phyloP scores from a whole-genome alignment of 345 rosid genomes.

The Populus pruinosa region DNA sequence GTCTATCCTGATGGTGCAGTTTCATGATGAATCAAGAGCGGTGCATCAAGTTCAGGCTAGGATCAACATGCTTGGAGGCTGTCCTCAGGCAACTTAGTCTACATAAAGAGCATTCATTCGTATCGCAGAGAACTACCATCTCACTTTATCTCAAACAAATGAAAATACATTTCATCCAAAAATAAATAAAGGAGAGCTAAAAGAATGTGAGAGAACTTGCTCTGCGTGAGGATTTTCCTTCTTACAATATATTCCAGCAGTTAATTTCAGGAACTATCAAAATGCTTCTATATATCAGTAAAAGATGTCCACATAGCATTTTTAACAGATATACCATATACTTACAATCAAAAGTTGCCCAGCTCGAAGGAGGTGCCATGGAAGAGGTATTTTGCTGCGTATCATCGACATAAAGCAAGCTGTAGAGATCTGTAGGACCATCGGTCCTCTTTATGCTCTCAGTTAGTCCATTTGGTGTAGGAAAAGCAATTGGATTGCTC shows the following conservation, averaged over 20 bases:
- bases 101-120: too few relatives aligned
- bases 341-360: constrained; percentile 77
- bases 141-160: background rate
- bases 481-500: constrained; percentile 18
- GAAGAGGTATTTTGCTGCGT: background rate
- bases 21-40: background rate
- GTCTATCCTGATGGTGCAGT: background rate
- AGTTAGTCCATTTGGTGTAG: constrained; percentile 15
- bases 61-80: too few relatives aligned
- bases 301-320: background rate
- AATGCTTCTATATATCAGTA: too few relatives aligned
- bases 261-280: too few relatives aligned
- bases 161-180: too few relatives aligned
- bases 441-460: background rate
- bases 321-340: background rate
- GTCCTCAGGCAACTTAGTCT: too few relatives aligned
- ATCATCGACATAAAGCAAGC: constrained; percentile 15
- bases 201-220: too few relatives aligned
- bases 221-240: too few relatives aligned
- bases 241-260: too few relatives aligned
- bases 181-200: too few relatives aligned
- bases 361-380: constrained; percentile 34
- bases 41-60: background rate
- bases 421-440: constrained; percentile 13
- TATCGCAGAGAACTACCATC: background rate